phyloP scores from a whole-genome alignment of 2,329 filamentous ascomycete genomes.

The Paramyrothecium roridum region DNA sequence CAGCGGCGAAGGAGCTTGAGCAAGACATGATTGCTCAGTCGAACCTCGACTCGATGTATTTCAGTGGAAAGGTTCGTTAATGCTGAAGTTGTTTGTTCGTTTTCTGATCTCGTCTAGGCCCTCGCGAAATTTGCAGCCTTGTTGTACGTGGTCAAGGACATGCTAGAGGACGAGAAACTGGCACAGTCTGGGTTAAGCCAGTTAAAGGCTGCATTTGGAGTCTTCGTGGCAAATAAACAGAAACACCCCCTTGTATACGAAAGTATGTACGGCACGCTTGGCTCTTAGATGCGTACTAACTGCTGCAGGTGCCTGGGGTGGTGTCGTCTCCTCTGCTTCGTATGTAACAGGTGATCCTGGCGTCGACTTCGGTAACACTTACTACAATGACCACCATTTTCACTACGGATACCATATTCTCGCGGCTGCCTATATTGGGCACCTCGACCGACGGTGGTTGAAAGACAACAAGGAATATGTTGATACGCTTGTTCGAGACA shows the following conservation, averaged over 20 bases:
- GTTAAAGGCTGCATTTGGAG: slow-evolving; percentile 64
- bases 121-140: slow-evolving; percentile 74
- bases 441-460: slow-evolving; percentile 75
- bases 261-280: slow-evolving; percentile 33
- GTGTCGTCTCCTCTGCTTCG: slow-evolving; percentile 72
- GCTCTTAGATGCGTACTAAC: slow-evolving; percentile 9
- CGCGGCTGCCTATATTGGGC: slow-evolving; percentile 76
- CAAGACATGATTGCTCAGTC: slow-evolving; percentile 73
- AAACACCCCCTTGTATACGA: slow-evolving; percentile 65
- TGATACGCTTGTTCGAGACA: slow-evolving; percentile 78
- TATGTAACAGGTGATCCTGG: slow-evolving; percentile 67
- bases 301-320: slow-evolving; percentile 65
- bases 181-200: slow-evolving; percentile 56
- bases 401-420: slow-evolving; percentile 90
- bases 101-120: slow-evolving; percentile 39
- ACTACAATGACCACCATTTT: slow-evolving; percentile 75
- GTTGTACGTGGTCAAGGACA: slow-evolving; percentile 61
- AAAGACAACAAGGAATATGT: slow-evolving; percentile 72
- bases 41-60: slow-evolving; percentile 86
- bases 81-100: background rate
- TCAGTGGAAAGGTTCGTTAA: slow-evolving; percentile 69
- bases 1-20: slow-evolving; percentile 69
- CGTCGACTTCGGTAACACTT: slow-evolving; percentile 86
- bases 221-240: slow-evolving; percentile 66
- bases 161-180: slow-evolving; percentile 56